Conservation (phyloP, 176 grass and related monocot species). For the Rhynchospora pubera region DNA sequence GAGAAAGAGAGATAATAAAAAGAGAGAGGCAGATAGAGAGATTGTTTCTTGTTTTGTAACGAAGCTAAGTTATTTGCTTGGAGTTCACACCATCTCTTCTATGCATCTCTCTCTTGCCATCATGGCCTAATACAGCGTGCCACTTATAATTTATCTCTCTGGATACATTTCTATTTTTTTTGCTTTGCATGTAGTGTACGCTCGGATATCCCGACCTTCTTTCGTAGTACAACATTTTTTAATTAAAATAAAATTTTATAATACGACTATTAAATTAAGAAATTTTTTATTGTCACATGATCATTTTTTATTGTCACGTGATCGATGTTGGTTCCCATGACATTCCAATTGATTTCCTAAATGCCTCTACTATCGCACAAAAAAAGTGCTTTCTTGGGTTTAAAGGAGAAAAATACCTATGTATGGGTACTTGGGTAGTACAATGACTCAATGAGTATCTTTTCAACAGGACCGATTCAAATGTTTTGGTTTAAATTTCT, state of each 20-base stretch:
- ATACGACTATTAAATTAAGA: not conserved
- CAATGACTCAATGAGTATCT: too few species aligned
- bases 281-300: not conserved
- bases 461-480: too few species aligned
- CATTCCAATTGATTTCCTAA: too few species aligned
- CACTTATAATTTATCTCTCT: not conserved
- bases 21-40: conserved; percentile 33
- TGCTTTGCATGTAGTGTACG: conserved; percentile 95
- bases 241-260: not conserved
- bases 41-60: conserved; percentile 63
- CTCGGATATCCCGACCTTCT: conserved; percentile 52
- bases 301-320: not conserved
- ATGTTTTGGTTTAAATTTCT: too few species aligned
- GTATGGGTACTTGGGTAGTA: too few species aligned
- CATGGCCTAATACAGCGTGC: conserved; percentile 14
- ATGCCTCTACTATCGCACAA: too few species aligned
- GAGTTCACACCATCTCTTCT: conserved; percentile 63
- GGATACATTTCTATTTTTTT: conserved; percentile 37
- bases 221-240: not conserved
- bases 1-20: conserved; percentile 36
- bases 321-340: too few species aligned
- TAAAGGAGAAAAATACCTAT: too few species aligned
- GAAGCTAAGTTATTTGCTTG: conserved; percentile 83
- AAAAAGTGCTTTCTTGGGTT: too few species aligned
- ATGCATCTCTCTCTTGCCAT: conserved; percentile 17